A percentile compares a stretch with the other conserved stretches of the same genome.
These are phyloP conservation scores for Lodderomyces theae DNA, from an alignment of 1,139 yeast species.

Conservation along the genomic window DNA sequence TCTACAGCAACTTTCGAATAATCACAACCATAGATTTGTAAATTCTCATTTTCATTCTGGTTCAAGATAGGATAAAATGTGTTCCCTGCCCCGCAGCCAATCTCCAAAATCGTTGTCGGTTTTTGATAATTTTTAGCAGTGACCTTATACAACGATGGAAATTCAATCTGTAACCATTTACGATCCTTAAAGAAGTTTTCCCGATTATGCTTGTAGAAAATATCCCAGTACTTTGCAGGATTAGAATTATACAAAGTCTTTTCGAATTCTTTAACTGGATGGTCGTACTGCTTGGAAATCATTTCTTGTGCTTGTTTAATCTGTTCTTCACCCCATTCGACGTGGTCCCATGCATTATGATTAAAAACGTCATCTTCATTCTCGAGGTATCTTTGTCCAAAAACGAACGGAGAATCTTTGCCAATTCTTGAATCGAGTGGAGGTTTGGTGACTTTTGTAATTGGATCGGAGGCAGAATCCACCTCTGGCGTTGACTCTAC, in stretches of 20 bases:
- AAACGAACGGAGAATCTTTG: conserved; percentile 85
- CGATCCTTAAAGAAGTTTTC: conserved; percentile 96
- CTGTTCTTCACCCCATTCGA: conserved; percentile 96
- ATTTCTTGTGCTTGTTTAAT: conserved; percentile 68
- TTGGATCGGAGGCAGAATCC: conserved; percentile 7
- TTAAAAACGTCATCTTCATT: conserved; percentile 81
- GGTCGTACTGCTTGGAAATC: conserved; percentile 70
- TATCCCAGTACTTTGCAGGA: conserved; percentile 96
- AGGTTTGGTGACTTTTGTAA: conserved; percentile 22
- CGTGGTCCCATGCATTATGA: conserved; percentile 98
- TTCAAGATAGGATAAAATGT: conserved; percentile 86
- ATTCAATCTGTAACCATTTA: conserved; percentile 93
- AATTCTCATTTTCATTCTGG: conserved; percentile 75
- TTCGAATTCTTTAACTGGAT: conserved; percentile 85
- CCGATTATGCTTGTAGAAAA: conserved; percentile 82
- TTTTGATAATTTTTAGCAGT: conserved; percentile 65
- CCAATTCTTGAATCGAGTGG: conserved; percentile 61
- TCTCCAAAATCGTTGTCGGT: conserved; percentile 75
- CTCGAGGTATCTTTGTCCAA: conserved; percentile 79
- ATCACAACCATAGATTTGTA: conserved; percentile 82
- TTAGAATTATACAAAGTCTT: conserved; percentile 72
- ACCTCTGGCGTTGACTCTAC: conserved; percentile 8
- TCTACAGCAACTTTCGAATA: conserved; percentile 89
- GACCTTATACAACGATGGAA: conserved; percentile 78
- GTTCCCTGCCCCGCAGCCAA: conserved; percentile 99